phyloP scores from a whole-genome alignment of 306 rosid species.

The Rosa multiflora region DNA sequence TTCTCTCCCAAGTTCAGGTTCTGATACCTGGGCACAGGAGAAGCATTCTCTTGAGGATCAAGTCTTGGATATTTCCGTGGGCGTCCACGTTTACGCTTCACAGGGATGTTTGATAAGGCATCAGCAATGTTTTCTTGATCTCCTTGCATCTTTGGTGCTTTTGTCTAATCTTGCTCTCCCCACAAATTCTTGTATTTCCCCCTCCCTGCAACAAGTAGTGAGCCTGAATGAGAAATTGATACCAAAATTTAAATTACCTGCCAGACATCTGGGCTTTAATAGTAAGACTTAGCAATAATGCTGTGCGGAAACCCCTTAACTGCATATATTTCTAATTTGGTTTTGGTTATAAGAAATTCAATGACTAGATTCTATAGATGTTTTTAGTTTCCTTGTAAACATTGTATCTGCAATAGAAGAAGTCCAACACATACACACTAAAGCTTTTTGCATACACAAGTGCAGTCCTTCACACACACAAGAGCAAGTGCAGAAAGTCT shows the following conservation, averaged over 20 bases:
- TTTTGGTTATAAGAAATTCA: not conserved
- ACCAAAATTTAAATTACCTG: not conserved
- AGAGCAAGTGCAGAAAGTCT: not conserved
- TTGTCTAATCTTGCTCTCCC: conserved; percentile 15
- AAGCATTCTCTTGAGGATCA: conserved; percentile 40
- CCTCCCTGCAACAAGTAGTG: conserved; percentile 29
- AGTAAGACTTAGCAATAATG: not conserved
- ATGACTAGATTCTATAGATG: not conserved
- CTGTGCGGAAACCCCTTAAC: not conserved
- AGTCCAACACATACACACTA: not conserved
- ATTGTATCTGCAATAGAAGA: not conserved
- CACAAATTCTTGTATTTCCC: not conserved
- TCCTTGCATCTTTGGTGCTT: conserved; percentile 50
- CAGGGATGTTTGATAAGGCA: conserved; percentile 58
- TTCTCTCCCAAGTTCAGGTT: conserved; percentile 38
- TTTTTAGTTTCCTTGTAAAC: not conserved
- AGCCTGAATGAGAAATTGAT: not conserved
- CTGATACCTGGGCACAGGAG: conserved; percentile 32
- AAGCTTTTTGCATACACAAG: not conserved
- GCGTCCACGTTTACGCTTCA: conserved; percentile 95
- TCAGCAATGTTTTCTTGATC: conserved; percentile 51
- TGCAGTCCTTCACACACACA: not conserved
- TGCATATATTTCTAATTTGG: not conserved
- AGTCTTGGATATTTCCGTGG: conserved; percentile 81
- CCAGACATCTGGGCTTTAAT: not conserved